A percentile compares a stretch with the other conserved stretches of the same genome.
Evolutionary conservation across 2,329 filamentous ascomycete species (phyloP).

Genomic region (Aspergillus caelatus): DNA sequence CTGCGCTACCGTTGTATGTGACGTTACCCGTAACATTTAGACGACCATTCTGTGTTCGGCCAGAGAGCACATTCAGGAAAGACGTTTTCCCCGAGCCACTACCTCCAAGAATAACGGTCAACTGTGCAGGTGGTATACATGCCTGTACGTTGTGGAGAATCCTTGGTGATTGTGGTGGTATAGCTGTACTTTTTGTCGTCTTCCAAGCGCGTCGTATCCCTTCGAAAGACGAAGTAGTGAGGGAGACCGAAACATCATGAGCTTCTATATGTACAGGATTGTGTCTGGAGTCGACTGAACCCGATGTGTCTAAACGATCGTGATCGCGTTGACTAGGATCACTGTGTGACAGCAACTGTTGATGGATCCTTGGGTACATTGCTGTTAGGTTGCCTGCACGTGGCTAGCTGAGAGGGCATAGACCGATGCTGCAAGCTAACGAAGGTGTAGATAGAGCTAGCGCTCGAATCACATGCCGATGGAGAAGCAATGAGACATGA

Average conservation of each 20-base stretch:
- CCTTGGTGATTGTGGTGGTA: neutral
- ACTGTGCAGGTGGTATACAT: neutral
- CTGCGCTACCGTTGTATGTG: neutral
- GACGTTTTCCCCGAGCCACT: neutral
- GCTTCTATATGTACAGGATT: neutral
- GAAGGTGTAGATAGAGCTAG: too few relatives aligned
- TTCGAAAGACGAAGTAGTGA: neutral
- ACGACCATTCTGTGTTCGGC: neutral
- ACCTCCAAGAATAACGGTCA: neutral
- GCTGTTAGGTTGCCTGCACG: too few relatives aligned
- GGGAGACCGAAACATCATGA: neutral
- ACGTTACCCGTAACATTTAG: neutral
- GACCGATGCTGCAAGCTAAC: too few relatives aligned
- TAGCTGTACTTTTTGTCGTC: neutral
- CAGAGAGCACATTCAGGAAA: neutral
- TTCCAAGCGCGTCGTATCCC: neutral
- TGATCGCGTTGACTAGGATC: neutral
- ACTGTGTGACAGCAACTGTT: neutral
- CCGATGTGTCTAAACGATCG: neutral
- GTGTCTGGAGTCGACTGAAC: neutral
- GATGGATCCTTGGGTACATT: neutral
- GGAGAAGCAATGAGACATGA: too few relatives aligned
- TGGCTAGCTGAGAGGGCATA: too few relatives aligned
- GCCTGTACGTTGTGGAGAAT: neutral
- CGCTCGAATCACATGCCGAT: too few relatives aligned